Conservation (phyloP, 768 basidiomycete genomes). For the Lactarius hengduanensis region DNA sequence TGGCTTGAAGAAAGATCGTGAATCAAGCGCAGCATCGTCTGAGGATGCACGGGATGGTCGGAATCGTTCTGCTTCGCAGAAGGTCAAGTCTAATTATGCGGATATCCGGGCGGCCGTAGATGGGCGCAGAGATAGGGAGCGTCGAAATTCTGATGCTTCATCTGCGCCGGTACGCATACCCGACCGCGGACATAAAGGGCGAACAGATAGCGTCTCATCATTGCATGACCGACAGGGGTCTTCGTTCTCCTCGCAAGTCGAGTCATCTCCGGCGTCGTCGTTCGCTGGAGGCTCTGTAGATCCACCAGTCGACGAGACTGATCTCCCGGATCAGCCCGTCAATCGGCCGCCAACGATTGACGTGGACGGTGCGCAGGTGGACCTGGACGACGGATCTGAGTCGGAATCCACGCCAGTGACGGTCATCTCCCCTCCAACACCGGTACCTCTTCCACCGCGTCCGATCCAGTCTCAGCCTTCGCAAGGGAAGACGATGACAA, state of each 20-base stretch:
- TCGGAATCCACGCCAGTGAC: background rate
- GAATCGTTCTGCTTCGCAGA: conserved; percentile 11
- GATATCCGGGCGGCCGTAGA: conserved; percentile 77
- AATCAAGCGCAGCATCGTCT: conserved; percentile 17
- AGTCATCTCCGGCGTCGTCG: conserved; percentile 33
- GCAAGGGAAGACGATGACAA: conserved; percentile 77
- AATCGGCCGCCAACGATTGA: conserved; percentile 6
- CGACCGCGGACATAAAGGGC: conserved; percentile 31
- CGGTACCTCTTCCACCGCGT: conserved; percentile 32
- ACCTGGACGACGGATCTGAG: background rate
- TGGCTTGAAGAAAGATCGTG: conserved; percentile 53
- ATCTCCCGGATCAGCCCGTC: background rate
- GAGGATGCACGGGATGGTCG: conserved; percentile 29
- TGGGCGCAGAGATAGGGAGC: conserved; percentile 49
- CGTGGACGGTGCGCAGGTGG: conserved; percentile 10
- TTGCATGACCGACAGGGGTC: conserved; percentile 25
- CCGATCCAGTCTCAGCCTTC: conserved; percentile 73
- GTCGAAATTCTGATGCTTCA: conserved; percentile 29
- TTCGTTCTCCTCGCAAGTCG: conserved; percentile 32
- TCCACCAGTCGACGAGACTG: conserved; percentile 3
- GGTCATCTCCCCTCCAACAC: conserved; percentile 10
- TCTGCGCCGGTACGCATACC: conserved; percentile 40
- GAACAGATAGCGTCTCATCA: conserved; percentile 34
- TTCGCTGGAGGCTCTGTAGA: conserved; percentile 19
- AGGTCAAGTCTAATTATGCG: conserved; percentile 56